Percentiles rank a stretch among this genome's conserved stretches.
Evolutionary conservation across 305 asterid genomes (phyloP).

Genomic region (Striga hermonthica): DNA sequence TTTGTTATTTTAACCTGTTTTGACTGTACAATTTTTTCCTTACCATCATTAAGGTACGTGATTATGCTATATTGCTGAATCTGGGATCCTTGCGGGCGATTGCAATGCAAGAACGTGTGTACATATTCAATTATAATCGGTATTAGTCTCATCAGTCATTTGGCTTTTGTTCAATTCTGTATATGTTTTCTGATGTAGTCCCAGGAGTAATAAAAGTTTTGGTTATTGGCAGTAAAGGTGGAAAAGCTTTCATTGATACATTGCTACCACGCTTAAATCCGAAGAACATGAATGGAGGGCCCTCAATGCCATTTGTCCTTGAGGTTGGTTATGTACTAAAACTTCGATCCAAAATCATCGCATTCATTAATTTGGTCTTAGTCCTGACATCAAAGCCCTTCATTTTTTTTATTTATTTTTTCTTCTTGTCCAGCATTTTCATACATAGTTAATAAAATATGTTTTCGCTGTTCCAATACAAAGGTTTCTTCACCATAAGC

Average conservation of each 20-base stretch:
- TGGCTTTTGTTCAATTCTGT: conserved; percentile 22
- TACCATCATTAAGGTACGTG: conserved; percentile 63
- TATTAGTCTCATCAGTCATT: conserved; percentile 32
- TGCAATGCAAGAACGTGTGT: conserved; percentile 81
- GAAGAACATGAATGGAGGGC: conserved; percentile 58
- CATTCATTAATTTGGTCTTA: background rate
- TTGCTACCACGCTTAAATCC: conserved; percentile 92
- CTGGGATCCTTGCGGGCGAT: conserved; percentile 94
- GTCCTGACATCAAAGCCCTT: background rate
- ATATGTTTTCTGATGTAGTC: conserved; percentile 18
- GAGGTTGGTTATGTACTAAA: conserved; percentile 57
- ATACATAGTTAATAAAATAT: too few species aligned
- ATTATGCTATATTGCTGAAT: conserved; percentile 88
- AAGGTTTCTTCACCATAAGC: background rate
- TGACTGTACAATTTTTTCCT: conserved; percentile 29
- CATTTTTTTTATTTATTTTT: background rate
- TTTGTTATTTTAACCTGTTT: conserved; percentile 26
- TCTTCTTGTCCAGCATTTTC: too few species aligned
- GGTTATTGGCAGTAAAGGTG: conserved; percentile 60
- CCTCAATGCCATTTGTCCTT: conserved; percentile 94
- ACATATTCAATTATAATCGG: conserved; percentile 94
- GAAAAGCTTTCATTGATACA: conserved; percentile 92
- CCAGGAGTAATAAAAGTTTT: conserved; percentile 31
- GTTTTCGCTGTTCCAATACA: background rate
- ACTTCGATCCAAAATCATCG: conserved; percentile 20